These are phyloP conservation scores for Mucor irregularis DNA, from an alignment of 371 early-diverging fungal genomes.

Conservation along the genomic window DNA sequence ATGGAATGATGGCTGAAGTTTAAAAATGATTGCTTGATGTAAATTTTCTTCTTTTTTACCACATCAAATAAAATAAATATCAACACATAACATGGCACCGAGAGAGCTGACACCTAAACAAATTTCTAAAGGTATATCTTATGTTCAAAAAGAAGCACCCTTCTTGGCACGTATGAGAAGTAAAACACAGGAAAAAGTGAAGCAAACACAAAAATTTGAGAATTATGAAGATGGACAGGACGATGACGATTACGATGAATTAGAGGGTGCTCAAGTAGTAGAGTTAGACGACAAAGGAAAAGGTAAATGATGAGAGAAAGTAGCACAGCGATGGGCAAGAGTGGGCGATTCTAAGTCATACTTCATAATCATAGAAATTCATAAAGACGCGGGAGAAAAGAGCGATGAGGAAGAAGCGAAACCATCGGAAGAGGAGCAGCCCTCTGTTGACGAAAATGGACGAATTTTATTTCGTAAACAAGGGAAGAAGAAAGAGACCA, in stretches of 20 bases:
- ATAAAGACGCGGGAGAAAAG: conserved; percentile 17
- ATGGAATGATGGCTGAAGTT: no score
- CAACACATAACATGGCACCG: conserved; percentile 13
- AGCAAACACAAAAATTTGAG: conserved; percentile 28
- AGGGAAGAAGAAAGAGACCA: conserved; percentile 22
- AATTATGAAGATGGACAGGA: conserved; percentile 47
- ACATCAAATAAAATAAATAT: neutral
- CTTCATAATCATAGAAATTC: conserved; percentile 19
- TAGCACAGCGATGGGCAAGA: neutral
- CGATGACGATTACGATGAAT: conserved; percentile 49
- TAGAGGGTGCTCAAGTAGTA: conserved; percentile 52
- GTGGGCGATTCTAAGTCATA: neutral
- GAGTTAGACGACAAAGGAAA: conserved; percentile 45
- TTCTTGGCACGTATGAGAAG: conserved; percentile 42
- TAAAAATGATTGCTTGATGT: no score
- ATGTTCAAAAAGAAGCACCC: conserved; percentile 51
- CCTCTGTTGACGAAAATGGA: conserved; percentile 44
- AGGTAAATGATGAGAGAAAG: conserved; percentile 34
- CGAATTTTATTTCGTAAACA: conserved; percentile 39
- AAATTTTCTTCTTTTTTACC: neutral
- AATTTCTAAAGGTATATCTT: conserved; percentile 39
- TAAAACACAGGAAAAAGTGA: conserved; percentile 22
- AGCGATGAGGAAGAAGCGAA: conserved; percentile 24
- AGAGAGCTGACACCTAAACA: conserved; percentile 50
- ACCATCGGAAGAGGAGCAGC: conserved; percentile 24